Conservation (phyloP, 2,329 filamentous ascomycete species). For the Ceratocystis albifundus region DNA sequence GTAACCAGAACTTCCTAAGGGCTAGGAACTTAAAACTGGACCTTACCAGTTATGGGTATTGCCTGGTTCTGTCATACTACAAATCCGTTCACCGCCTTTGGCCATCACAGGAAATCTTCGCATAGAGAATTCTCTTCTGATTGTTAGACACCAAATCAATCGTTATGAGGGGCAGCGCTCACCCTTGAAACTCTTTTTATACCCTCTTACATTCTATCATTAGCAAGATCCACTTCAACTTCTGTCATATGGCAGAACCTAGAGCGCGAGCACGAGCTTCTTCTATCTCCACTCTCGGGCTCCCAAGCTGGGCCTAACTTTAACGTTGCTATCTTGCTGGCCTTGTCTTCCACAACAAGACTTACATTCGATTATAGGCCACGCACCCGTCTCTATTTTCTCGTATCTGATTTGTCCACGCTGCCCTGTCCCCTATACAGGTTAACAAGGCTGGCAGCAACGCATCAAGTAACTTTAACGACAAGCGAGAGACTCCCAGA, state of each 20-base stretch:
- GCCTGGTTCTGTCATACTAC: not conserved
- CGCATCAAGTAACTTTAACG: no score
- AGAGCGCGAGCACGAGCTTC: not conserved
- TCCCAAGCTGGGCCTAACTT: not conserved
- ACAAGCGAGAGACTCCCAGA: no score
- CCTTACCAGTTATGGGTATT: not conserved
- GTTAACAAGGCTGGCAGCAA: no score
- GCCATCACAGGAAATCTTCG: not conserved
- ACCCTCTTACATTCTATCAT: not conserved
- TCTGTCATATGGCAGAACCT: conserved; percentile 12
- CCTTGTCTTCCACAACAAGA: not conserved
- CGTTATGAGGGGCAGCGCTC: not conserved
- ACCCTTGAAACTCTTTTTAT: not conserved
- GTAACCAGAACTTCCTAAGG: no score
- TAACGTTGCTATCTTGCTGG: not conserved
- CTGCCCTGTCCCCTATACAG: no score
- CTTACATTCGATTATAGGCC: no score
- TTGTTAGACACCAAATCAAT: not conserved
- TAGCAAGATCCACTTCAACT: not conserved
- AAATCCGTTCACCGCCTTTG: not conserved
- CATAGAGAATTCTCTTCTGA: not conserved
- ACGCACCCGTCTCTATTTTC: no score
- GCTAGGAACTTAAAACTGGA: no score
- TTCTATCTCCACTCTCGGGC: not conserved
- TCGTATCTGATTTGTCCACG: no score